A percentile compares a stretch with the other conserved stretches of the same genome.
phyloP scores from a whole-genome alignment of 257 asterid genomes.

The Leonotis leonurus region DNA sequence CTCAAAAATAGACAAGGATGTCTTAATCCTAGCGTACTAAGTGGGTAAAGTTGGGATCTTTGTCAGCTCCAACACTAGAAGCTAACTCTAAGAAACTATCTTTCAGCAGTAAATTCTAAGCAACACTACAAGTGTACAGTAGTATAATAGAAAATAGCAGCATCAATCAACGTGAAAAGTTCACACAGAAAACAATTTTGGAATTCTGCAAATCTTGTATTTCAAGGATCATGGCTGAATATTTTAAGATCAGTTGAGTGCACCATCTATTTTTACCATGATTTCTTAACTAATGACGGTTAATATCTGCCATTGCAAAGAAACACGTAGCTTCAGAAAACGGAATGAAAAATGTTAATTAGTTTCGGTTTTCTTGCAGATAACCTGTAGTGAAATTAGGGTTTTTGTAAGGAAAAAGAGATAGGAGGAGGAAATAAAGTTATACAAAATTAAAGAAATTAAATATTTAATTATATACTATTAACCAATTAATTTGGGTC shows the following conservation, averaged over 20 bases:
- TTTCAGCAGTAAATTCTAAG: slow-evolving; percentile 14
- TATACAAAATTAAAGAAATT: slow-evolving; percentile 20
- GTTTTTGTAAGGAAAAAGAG: slow-evolving; percentile 36
- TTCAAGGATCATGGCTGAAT: slow-evolving; percentile 23
- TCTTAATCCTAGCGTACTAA: slow-evolving; percentile 15
- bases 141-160: background rate
- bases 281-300: slow-evolving; percentile 24
- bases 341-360: slow-evolving; percentile 14
- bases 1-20: background rate
- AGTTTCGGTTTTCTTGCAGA: slow-evolving; percentile 20
- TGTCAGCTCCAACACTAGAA: slow-evolving; percentile 16
- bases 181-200: slow-evolving; percentile 22
- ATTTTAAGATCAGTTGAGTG: slow-evolving; percentile 39
- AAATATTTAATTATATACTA: slow-evolving; percentile 19
- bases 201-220: slow-evolving; percentile 31
- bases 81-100: slow-evolving; percentile 16
- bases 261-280: slow-evolving; percentile 22
- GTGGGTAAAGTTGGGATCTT: slow-evolving; percentile 26
- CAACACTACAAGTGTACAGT: slow-evolving; percentile 11
- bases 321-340: slow-evolving; percentile 29
- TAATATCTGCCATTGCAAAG: slow-evolving; percentile 43
- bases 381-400: slow-evolving; percentile 42
- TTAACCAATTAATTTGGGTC: slow-evolving; percentile 27
- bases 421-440: slow-evolving; percentile 29
- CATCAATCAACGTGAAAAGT: slow-evolving; percentile 14